Evolutionary conservation across 352 stramenopile species (phyloP), one percentile per base, ranked within the genome.

Genomic region (Pythium chondricola): DNA sequence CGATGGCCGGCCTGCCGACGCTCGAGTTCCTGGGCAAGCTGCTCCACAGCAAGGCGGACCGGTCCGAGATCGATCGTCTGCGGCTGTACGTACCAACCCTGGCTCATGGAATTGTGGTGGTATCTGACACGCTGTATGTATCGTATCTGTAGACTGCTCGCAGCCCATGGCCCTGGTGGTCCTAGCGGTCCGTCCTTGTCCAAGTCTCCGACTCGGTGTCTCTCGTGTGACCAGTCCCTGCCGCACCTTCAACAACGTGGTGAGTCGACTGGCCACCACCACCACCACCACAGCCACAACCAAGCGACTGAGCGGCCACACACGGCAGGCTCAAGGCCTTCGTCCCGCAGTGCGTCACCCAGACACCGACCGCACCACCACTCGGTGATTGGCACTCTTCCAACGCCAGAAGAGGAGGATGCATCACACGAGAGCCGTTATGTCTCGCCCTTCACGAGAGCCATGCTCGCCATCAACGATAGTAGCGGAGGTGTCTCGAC

Each of bases 161-260:
- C 16, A 6, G 33, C 8, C 6, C 3, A 2, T 40, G 35, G n/a
- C n/a, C n/a, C n/a, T n/a, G 56, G 6, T 22, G 51, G 46, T 11
- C 58, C 59, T 7, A 41, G 62, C 10, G 58, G 59, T 6, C 54
- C 54, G 9, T 80, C 58, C 6, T 49, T 87, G 8, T 67, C 67
- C 25, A 85, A 85, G 46, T 69, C 67, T 7, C 72, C 75, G 1
- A 66, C 78, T 48, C 66, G 69, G 11, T 87, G 75, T 42, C 44
- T 87, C 25, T 82, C 72, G 8, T 85, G 75, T 27, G 72, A 87
- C 39, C 72, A 85, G 42, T 61, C 59, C 20, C 56, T 85, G 13
- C 71, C 61, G 13, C 58, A 61, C 16, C 25, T 56, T 18, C 46
- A 57, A 18, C 52, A 17, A 21, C 46, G 46, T 14, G 46, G 41